A percentile compares a stretch with the other conserved stretches of the same genome.
Conservation (phyloP, 1,284 basidiomycete genomes). For the Melanopsichium pennsylvanicum region DNA sequence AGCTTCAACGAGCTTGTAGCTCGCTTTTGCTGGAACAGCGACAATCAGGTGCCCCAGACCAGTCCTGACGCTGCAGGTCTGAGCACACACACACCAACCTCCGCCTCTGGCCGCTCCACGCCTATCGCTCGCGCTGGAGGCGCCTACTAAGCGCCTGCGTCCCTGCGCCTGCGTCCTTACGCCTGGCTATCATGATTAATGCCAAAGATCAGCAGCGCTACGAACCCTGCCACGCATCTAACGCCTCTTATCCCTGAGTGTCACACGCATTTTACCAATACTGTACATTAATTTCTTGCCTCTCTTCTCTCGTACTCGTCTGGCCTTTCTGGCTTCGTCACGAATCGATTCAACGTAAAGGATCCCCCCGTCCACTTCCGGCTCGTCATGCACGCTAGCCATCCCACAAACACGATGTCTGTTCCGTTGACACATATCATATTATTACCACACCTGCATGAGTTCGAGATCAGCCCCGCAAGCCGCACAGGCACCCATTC, state of each 20-base stretch:
- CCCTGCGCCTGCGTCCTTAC: no score
- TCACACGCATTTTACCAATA: constrained; percentile 5
- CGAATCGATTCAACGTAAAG: constrained; percentile 9
- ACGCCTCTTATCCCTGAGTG: background rate
- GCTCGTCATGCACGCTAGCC: constrained; percentile 5
- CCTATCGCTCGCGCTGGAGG: constrained; percentile 40
- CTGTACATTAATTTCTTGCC: constrained; percentile 18
- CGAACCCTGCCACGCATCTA: constrained; percentile 4
- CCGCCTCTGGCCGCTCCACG: constrained; percentile 42
- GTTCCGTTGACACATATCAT: constrained; percentile 1
- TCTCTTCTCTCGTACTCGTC: background rate
- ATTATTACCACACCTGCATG: constrained; percentile 19
- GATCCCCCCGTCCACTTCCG: constrained; percentile 1
- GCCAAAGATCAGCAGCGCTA: background rate
- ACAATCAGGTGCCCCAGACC: constrained; percentile 38
- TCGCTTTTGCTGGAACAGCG: constrained; percentile 59
- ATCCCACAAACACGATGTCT: background rate
- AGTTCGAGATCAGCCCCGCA: constrained; percentile 33
- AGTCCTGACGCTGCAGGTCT: constrained; percentile 20
- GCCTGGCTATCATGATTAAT: background rate
- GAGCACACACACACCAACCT: constrained; percentile 24
- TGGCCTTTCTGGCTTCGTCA: background rate
- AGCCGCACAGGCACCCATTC: constrained; percentile 17
- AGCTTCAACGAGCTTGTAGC: constrained; percentile 59
- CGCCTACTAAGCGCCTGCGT: constrained; percentile 12